These are phyloP conservation scores for Tylopilus balloui DNA, from an alignment of 768 basidiomycete species.

Conservation along the genomic window DNA sequence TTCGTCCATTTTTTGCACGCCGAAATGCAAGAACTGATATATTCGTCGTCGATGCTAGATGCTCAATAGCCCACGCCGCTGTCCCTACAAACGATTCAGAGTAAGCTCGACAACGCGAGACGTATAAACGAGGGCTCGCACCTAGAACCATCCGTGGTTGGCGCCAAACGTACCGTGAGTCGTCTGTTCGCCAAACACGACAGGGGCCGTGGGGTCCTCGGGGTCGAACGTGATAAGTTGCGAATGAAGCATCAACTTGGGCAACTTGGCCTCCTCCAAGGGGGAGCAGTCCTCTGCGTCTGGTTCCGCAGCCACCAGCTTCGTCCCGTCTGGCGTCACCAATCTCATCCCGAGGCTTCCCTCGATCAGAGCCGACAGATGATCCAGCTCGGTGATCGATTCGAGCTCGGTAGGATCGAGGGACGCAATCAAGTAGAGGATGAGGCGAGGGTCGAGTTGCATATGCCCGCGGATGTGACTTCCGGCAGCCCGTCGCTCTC, in stretches of 20 bases:
- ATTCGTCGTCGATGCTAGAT: background rate
- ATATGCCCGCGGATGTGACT: conserved; percentile 12
- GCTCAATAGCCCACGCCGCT: background rate
- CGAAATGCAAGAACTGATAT: background rate
- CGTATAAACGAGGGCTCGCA: no score
- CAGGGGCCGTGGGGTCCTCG: background rate
- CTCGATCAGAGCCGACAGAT: background rate
- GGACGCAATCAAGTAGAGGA: conserved; percentile 9
- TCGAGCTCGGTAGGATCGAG: background rate
- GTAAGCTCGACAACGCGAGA: background rate
- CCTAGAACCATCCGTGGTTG: background rate
- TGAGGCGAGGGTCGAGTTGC: conserved; percentile 9
- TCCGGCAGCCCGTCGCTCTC: conserved; percentile 3
- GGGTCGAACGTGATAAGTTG: background rate
- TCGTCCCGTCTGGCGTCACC: conserved; percentile 11
- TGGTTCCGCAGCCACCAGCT: conserved; percentile 1
- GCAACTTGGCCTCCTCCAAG: conserved; percentile 1
- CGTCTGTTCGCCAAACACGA: background rate
- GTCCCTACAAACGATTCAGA: background rate
- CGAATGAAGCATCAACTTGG: conserved; percentile 12
- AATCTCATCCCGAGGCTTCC: conserved; percentile 8
- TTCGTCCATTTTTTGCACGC: background rate
- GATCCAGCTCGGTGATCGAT: background rate
- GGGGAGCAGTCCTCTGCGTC: background rate
- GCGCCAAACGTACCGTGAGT: conserved; percentile 6